These are phyloP conservation scores for Gymnopilus dilepis DNA, from an alignment of 768 basidiomycete genomes.

Conservation along the genomic window DNA sequence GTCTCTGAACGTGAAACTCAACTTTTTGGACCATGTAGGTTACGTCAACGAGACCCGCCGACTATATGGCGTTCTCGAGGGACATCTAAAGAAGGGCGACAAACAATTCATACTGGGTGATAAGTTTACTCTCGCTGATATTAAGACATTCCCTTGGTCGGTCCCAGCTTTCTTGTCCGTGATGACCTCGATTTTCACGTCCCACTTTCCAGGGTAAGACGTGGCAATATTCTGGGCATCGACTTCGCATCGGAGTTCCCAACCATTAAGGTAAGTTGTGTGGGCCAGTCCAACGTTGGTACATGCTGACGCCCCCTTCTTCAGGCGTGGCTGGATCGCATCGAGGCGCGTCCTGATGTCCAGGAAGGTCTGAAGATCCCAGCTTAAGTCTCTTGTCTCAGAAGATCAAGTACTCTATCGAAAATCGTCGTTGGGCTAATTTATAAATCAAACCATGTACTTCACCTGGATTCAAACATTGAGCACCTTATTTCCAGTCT, in stretches of 20 bases:
- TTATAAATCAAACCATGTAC: too few species aligned
- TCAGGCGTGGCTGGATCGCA: slow-evolving; percentile 15
- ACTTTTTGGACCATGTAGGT: slow-evolving; percentile 40
- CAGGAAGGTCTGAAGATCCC: slow-evolving; percentile 12
- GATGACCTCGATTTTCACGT: not conserved
- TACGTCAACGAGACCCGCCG: slow-evolving; percentile 84
- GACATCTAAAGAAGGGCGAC: slow-evolving; percentile 69
- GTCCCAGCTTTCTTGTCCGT: slow-evolving; percentile 4
- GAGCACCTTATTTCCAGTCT: too few species aligned
- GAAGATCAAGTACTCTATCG: too few species aligned
- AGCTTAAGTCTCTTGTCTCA: too few species aligned
- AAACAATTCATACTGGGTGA: slow-evolving; percentile 78
- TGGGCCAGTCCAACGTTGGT: not conserved
- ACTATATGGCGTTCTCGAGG: slow-evolving; percentile 80
- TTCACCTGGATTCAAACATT: too few species aligned
- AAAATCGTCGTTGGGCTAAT: too few species aligned
- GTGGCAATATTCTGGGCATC: slow-evolving; percentile 50
- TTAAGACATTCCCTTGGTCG: slow-evolving; percentile 71
- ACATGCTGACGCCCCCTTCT: not conserved
- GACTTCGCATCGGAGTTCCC: slow-evolving; percentile 68
- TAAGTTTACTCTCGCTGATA: slow-evolving; percentile 70
- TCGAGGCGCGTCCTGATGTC: slow-evolving; percentile 4
- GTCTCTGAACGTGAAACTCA: not conserved
- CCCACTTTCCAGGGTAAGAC: slow-evolving; percentile 54
- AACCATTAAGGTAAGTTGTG: slow-evolving; percentile 51